phyloP scores from a whole-genome alignment of 306 rosid genomes.

The Lathyrus oleraceus region DNA sequence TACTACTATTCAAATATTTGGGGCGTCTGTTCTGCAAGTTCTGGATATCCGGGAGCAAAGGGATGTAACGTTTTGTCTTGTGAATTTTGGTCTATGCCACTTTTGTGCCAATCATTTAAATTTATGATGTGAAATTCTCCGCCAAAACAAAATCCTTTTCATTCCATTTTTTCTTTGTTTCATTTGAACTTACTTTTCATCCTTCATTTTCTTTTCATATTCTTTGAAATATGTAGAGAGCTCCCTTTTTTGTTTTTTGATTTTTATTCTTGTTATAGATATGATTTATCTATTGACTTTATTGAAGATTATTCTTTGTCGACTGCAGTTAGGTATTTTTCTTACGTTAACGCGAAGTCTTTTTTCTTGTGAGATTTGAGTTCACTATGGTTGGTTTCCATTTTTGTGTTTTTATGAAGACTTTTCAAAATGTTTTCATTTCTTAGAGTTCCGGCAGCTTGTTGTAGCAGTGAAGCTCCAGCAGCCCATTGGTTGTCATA shows the following conservation, averaged over 20 bases:
- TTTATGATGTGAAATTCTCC: not conserved
- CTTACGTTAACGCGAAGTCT: too few relatives aligned
- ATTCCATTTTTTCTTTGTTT: not conserved
- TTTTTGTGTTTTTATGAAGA: too few relatives aligned
- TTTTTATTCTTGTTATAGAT: not conserved
- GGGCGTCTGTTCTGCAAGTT: constrained; percentile 2
- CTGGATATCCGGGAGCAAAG: constrained; percentile 16
- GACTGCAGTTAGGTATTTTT: not conserved
- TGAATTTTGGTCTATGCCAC: constrained; percentile 2
- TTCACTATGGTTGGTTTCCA: too few relatives aligned
- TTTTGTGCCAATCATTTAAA: constrained; percentile 26
- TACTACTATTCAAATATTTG: not conserved
- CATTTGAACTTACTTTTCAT: not conserved
- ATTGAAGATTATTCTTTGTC: not conserved
- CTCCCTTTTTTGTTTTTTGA: not conserved
- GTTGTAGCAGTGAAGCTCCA: too few relatives aligned
- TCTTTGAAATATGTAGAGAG: not conserved
- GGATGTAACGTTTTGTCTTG: not conserved
- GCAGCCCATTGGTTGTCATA: too few relatives aligned
- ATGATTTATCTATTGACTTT: not conserved
- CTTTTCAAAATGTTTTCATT: too few relatives aligned
- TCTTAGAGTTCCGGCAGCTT: too few relatives aligned
- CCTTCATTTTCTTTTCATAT: not conserved
- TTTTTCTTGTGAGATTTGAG: too few relatives aligned
- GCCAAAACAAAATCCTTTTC: not conserved